Conservation (phyloP, 164 flowering plant genomes). For the Vitis vinifera region ASM3070453v1 NC_081821.1:11274001-11274500, state of each 20-base stretch:
- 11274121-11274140: constrained; percentile 94
- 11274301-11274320: constrained; percentile 85
- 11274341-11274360: constrained; percentile 81
- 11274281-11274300: constrained; percentile 77
- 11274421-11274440: constrained; percentile 57
- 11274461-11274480: constrained; percentile 85
- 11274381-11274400: constrained; percentile 56
- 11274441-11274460: constrained; percentile 74
- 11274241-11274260: constrained; percentile 48
- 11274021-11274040: constrained; percentile 94
- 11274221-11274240: constrained; percentile 2
- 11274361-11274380: constrained; percentile 65
- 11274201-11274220: neutral
- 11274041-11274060: constrained; percentile 91
- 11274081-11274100: constrained; percentile 76
- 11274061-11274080: constrained; percentile 93
- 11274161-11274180: neutral
- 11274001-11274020: constrained; percentile 88
- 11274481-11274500: constrained; percentile 52
- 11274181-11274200: neutral
- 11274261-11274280: constrained; percentile 84
- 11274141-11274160: constrained; percentile 77
- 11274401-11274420: constrained; percentile 58
- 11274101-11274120: constrained; percentile 98
- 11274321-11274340: constrained; percentile 78